A percentile compares a stretch with the other conserved stretches of the same genome.
Evolutionary conservation across 2,329 filamentous ascomycete genomes (phyloP).

Genomic region (Madurella mycetomatis): DNA sequence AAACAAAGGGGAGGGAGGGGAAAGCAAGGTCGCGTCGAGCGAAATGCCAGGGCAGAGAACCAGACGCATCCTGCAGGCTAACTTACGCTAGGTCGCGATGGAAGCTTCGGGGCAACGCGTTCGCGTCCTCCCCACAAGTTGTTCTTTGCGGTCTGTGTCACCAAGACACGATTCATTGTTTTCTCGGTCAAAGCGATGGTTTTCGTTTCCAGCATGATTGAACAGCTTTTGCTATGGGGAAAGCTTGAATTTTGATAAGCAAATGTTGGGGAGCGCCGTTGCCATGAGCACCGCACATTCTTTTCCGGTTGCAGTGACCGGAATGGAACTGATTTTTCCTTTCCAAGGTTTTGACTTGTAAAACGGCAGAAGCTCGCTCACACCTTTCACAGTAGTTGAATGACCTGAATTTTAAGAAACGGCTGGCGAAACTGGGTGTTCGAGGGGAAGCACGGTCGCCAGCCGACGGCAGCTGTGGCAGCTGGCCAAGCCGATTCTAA

Average conservation of each 20-base stretch:
- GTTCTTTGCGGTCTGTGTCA: slow-evolving; percentile 8
- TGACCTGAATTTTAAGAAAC: too few species aligned
- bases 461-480: too few species aligned
- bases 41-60: slow-evolving; percentile 5
- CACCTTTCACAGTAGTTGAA: too few species aligned
- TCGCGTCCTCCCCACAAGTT: slow-evolving; percentile 6
- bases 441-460: too few species aligned
- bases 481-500: too few species aligned
- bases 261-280: background rate
- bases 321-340: background rate
- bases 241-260: background rate
- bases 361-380: too few species aligned
- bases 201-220: slow-evolving; percentile 1
- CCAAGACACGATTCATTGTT: background rate
- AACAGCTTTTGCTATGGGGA: background rate
- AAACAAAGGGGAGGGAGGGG: slow-evolving; percentile 4
- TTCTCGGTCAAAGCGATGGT: background rate
- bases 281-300: background rate
- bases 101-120: slow-evolving; percentile 1
- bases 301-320: background rate
- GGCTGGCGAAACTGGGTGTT: too few species aligned
- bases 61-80: slow-evolving; percentile 7
- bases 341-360: too few species aligned
- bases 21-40: slow-evolving; percentile 8
- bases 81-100: slow-evolving; percentile 2